Base-by-base conservation (phyloP, 345 rosid genomes). In the Hibiscus trionum region DNA sequence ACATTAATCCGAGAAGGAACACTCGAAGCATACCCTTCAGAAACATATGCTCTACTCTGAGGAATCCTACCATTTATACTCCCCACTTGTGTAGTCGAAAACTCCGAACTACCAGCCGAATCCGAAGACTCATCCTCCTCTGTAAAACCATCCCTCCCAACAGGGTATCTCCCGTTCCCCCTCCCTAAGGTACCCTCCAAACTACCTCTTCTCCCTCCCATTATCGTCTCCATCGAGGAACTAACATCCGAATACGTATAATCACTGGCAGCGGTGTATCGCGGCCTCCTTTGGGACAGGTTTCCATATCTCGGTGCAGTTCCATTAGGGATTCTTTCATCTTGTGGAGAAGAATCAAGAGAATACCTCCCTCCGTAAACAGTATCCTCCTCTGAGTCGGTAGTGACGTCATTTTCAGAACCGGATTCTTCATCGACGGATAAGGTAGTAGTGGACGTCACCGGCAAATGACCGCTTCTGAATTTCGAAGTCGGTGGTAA, bases 31-130 rank as follows among this genome's bases (percentile, higher is more conserved):
- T 84, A 86, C 7, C 84, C 90, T 69, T 86, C 89, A 0, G 90
- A 84, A 31, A 61, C 73, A 66, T 82, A 82, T 14, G 80, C 78
- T 68, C 87, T 82, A 21, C 79, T 75, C 50, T 72, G 78, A 53
- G 90, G 78, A 65, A 84, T 80, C 53, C 79, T 78, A 69, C 86
- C 84, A 73, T 72, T 80, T 19, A 74, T 76, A 77, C 87, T 93
- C 67, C 83, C 87, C 27, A 70, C 78, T 73, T 85, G 91, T 3
- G 84, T 82, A 70, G 85, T 76, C 37, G 96, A 86, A 81, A 84
- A 90, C 73, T 88, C 96, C 0, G 99, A 88, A 83, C 97, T 91
- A 47, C 81, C 82, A 77, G 88, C 90, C 0, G 97, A 95, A 86
- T 89, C 97, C 0, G 97, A 88, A 7, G 80, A 84, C 76, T 80